Evolutionary conservation across 148 eudicot genomes (phyloP).

Genomic region (Camellia granthamiana): DNA sequence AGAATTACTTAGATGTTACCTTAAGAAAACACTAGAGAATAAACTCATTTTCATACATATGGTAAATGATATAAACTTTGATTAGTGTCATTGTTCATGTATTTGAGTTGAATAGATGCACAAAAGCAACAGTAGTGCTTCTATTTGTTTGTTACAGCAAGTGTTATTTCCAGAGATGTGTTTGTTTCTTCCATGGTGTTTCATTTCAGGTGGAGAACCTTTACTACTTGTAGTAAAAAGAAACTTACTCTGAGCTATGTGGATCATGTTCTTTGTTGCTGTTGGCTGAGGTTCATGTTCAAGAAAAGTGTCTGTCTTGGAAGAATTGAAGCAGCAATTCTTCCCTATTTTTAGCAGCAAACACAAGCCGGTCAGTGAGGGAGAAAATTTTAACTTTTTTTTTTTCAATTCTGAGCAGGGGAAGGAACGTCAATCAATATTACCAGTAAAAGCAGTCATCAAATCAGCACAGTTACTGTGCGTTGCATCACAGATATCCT

Average conservation of each 20-base stretch:
- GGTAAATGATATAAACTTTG: neutral
- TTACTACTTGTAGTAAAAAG: too few relatives aligned
- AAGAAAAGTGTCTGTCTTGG: slow-evolving; percentile 32
- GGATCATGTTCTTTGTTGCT: slow-evolving; percentile 82
- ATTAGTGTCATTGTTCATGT: slow-evolving; percentile 28
- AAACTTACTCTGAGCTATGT: slow-evolving; percentile 68
- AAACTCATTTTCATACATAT: too few relatives aligned
- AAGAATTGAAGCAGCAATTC: slow-evolving; percentile 59
- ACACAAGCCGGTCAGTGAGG: slow-evolving; percentile 2
- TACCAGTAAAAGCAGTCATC: slow-evolving; percentile 34
- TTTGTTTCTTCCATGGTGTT: neutral
- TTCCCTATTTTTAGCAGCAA: slow-evolving; percentile 36
- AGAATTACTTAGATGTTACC: too few relatives aligned
- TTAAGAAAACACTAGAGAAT: too few relatives aligned
- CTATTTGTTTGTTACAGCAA: neutral
- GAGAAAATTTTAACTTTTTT: neutral
- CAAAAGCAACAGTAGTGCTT: neutral
- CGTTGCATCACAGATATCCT: slow-evolving; percentile 20
- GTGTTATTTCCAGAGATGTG: neutral
- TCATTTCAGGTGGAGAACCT: neutral
- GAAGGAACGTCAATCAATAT: neutral
- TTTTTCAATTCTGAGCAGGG: neutral
- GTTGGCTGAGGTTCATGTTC: slow-evolving; percentile 62
- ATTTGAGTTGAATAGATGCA: neutral
- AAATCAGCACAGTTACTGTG: slow-evolving; percentile 26